These are phyloP conservation scores for Cryptococcus jaspeensis DNA, from an alignment of 1,284 basidiomycete species.

Conservation along the genomic window DNA sequence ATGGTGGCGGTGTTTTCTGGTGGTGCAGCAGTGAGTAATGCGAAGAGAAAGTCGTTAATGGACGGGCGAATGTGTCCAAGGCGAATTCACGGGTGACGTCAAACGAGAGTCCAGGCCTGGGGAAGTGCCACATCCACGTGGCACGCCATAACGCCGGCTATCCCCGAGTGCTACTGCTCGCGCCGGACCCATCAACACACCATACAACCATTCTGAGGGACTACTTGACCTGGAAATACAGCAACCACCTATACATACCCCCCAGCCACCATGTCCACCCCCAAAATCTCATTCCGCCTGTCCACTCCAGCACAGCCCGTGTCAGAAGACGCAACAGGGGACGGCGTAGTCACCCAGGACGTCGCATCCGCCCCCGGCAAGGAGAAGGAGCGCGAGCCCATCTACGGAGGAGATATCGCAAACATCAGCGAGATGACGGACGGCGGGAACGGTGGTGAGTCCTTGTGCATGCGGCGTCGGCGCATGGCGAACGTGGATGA, in stretches of 20 bases:
- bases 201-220: too few species aligned
- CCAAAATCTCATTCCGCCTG: conserved; percentile 45
- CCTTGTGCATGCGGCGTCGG: not conserved
- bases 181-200: too few species aligned
- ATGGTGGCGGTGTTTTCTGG: conserved; percentile 8
- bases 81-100: too few species aligned
- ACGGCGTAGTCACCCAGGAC: conserved; percentile 44
- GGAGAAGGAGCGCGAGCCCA: conserved; percentile 50
- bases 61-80: too few species aligned
- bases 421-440: conserved; percentile 45
- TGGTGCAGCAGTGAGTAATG: too few species aligned
- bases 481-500: not conserved
- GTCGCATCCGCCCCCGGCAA: conserved; percentile 48
- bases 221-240: too few species aligned
- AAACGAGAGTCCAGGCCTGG: too few species aligned
- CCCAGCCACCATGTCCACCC: conserved; percentile 41
- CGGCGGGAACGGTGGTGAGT: conserved; percentile 31
- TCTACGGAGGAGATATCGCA: conserved; percentile 47
- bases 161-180: too few species aligned
- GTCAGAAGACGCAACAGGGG: conserved; percentile 25
- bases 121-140: too few species aligned
- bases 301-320: conserved; percentile 19
- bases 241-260: too few species aligned
- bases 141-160: too few species aligned
- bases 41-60: too few species aligned